phyloP scores from a whole-genome alignment of 805 yeast genomes.

The Candida anglica region DNA sequence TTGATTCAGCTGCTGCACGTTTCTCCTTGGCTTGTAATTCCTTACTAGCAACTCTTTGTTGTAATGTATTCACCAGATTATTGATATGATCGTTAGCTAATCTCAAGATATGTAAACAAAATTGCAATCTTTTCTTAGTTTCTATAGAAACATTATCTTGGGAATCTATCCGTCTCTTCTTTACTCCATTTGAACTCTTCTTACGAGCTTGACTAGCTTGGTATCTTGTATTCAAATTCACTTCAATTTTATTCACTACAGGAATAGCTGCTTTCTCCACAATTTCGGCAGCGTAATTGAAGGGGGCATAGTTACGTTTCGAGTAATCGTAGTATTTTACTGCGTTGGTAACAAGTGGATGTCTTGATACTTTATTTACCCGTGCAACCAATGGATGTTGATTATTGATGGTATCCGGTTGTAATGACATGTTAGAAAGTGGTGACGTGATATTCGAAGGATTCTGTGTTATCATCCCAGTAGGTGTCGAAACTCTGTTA shows the following conservation, averaged over 20 bases:
- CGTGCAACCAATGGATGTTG: slow-evolving; percentile 37
- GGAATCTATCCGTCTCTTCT: not conserved
- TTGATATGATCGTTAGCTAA: slow-evolving; percentile 77
- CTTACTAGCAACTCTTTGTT: slow-evolving; percentile 43
- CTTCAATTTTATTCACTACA: slow-evolving; percentile 46
- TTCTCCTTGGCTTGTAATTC: slow-evolving; percentile 32
- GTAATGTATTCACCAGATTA: slow-evolving; percentile 60
- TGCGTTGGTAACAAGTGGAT: slow-evolving; percentile 45
- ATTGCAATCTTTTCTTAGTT: slow-evolving; percentile 69
- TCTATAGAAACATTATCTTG: slow-evolving; percentile 51
- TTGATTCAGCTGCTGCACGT: slow-evolving; percentile 15
- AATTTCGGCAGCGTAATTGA: slow-evolving; percentile 59
- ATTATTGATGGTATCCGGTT: slow-evolving; percentile 6
- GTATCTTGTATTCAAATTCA: slow-evolving; percentile 39
- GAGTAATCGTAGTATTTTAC: slow-evolving; percentile 45
- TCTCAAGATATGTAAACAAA: slow-evolving; percentile 74
- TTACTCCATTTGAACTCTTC: slow-evolving; percentile 2
- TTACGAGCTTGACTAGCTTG: slow-evolving; percentile 16
- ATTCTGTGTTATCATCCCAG: not conserved
- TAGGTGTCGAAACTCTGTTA: slow-evolving; percentile 1
- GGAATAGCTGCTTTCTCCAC: slow-evolving; percentile 56
- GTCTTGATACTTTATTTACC: slow-evolving; percentile 34
- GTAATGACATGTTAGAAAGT: not conserved
- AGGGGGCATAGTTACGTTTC: slow-evolving; percentile 44
- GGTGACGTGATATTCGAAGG: not conserved